phyloP scores from a whole-genome alignment of 495 filamentous ascomycete genomes.

The Neurospora pannonica region DNA sequence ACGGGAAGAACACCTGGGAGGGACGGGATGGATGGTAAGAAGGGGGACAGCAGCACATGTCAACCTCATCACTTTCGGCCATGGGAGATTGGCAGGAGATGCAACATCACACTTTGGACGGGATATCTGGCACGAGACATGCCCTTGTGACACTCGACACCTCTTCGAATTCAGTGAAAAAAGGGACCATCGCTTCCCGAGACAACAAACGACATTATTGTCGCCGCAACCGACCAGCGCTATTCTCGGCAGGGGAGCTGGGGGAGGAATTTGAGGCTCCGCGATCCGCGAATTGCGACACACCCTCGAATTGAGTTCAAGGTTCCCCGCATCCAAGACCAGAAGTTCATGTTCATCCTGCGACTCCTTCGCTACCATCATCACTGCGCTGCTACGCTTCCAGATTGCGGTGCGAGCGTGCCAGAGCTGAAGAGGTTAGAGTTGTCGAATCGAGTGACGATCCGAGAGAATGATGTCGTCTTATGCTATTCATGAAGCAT shows the following conservation, averaged over 20 bases:
- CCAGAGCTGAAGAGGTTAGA: neutral
- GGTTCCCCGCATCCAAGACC: neutral
- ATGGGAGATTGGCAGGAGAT: neutral
- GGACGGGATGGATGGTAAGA: neutral
- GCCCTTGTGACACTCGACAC: neutral
- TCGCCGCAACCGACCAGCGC: neutral
- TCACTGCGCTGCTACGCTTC: neutral
- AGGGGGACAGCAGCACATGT: neutral
- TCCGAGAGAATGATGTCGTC: neutral
- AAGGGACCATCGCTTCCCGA: neutral
- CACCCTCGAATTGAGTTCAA: neutral
- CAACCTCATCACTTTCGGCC: neutral
- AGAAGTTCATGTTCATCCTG: neutral
- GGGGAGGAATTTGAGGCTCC: conserved; percentile 15
- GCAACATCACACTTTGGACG: neutral
- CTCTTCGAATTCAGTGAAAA: neutral
- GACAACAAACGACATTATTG: neutral
- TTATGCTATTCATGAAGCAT: no score
- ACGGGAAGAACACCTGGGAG: neutral
- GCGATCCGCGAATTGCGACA: conserved; percentile 2
- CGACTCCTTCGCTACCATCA: neutral
- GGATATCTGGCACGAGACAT: neutral
- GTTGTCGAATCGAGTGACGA: neutral
- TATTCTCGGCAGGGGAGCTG: neutral
- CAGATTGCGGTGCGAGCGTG: neutral